Base-by-base conservation (phyloP, 176 grass and related monocot species). In the Olyra latifolia region DNA sequence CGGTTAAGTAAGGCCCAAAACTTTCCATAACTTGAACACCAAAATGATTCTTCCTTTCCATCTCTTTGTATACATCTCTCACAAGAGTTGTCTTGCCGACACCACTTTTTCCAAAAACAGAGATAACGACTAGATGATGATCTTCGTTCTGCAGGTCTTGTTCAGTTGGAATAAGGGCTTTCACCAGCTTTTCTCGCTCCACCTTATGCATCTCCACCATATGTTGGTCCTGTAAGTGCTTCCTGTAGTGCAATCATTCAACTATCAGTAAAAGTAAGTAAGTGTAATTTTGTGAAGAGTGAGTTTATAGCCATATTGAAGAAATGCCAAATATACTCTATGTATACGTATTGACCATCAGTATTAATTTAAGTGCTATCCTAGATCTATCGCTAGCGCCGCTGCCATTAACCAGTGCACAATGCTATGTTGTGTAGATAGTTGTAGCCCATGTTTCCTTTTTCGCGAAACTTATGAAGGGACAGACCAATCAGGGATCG, bases 61-160 rank as follows among this genome's bases (percentile, higher is more conserved):
- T 41, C 27, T 6, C 6, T 5, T 67, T 27, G 32, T 67, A 79
- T 27, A 79, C 16, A 4, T 41, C 7, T 54, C 62, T 79, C 20
- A 67, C 62, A 54, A 79, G 47, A 54, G 76, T 55, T 41, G 62
- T 79, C 32, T 79, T 79, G 46, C 76, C 76, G 52, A 67, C 16
- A 25, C 76, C 76, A 67, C 47, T 54, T 50, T 79, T 15, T 27
- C 62, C 76, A 6, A 4, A 41, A 20, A 79, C 30, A 0, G 62
- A 11, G n/a, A 79, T 67, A 10, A 71, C 11, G 0, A 70, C 19
- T 62, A 55, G 41, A 78, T 7, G 14, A 1, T 46, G 0, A 8
- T 20, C 52, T 54, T 54, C 0, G 1, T 7, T 7, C 48, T 52
- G 16, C 5, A 2, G 48, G 17, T 19, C 1, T 52, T 20, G 52